Conservation (phyloP, 2,329 filamentous ascomycete species). For the Penicillium sp. region DNA sequence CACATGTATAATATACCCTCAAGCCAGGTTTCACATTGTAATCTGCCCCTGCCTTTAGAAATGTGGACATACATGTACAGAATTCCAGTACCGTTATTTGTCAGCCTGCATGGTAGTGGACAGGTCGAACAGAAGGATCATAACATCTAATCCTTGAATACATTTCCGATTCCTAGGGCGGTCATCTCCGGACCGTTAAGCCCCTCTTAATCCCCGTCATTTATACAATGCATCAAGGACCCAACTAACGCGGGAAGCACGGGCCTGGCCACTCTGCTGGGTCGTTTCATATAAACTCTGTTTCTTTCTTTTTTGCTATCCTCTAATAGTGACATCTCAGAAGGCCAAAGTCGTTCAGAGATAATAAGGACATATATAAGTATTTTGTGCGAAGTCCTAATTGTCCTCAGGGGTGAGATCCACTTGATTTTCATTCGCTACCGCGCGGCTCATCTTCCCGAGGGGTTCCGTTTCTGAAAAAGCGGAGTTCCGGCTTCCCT, state of each 20-base stretch:
- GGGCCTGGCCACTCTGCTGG: constrained; percentile 29
- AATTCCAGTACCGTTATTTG: neutral
- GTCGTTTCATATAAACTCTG: constrained; percentile 29
- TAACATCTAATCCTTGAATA: neutral
- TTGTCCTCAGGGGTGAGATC: neutral
- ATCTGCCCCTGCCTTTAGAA: neutral
- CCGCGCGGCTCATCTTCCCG: constrained; percentile 22
- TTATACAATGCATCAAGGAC: constrained; percentile 15
- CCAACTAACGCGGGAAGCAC: constrained; percentile 29
- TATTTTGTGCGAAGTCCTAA: neutral
- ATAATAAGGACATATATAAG: neutral
- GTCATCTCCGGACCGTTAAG: constrained; percentile 16
- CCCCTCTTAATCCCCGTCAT: neutral
- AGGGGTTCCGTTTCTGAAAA: constrained; percentile 10
- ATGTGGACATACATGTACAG: neutral
- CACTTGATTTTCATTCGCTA: constrained; percentile 16
- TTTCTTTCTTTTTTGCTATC: neutral
- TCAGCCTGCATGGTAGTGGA: neutral
- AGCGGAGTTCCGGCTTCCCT: constrained; percentile 19
- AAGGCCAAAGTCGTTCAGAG: neutral
- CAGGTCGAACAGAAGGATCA: neutral
- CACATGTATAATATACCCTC: neutral
- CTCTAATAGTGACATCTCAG: neutral
- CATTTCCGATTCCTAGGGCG: too few species aligned
- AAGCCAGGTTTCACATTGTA: neutral